phyloP scores from a whole-genome alignment of 2,329 filamentous ascomycete species.

The Endocalyx cinctus region DNA sequence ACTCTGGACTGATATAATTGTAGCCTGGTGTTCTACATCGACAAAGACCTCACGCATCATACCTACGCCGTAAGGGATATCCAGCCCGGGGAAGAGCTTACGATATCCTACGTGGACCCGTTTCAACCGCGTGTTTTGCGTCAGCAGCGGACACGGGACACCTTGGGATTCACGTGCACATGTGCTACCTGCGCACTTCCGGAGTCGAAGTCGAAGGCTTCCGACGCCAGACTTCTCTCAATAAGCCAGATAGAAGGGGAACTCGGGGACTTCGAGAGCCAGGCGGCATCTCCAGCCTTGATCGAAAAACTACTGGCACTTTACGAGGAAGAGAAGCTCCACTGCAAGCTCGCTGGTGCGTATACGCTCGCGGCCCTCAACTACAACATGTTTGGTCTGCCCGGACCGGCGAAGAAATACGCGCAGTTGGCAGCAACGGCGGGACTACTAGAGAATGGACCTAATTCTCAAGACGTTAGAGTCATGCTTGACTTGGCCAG shows the following conservation, averaged over 20 bases:
- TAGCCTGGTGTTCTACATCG: slow-evolving; percentile 30
- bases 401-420: slow-evolving; percentile 26
- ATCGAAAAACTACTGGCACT: slow-evolving; percentile 29
- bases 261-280: slow-evolving; percentile 10
- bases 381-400: slow-evolving; percentile 29
- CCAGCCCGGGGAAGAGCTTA: slow-evolving; percentile 32
- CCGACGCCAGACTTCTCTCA: slow-evolving; percentile 25
- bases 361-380: slow-evolving; percentile 35
- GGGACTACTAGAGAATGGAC: slow-evolving; percentile 32
- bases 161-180: slow-evolving; percentile 35
- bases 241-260: slow-evolving; percentile 27
- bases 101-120: slow-evolving; percentile 35
- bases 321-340: slow-evolving; percentile 30
- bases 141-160: slow-evolving; percentile 24
- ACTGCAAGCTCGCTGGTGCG: slow-evolving; percentile 33
- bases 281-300: slow-evolving; percentile 14
- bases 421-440: slow-evolving; percentile 29
- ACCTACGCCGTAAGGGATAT: slow-evolving; percentile 31
- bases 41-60: slow-evolving; percentile 32
- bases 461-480: slow-evolving; percentile 23
- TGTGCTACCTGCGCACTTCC: slow-evolving; percentile 30
- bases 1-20: too few species aligned
- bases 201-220: slow-evolving; percentile 16
- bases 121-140: slow-evolving; percentile 25
- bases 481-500: slow-evolving; percentile 28